Evolutionary conservation across 2,329 filamentous ascomycete species (phyloP), one percentile per base, ranked within the genome.

Genomic region (Clarireedia homoeocarpa): DNA sequence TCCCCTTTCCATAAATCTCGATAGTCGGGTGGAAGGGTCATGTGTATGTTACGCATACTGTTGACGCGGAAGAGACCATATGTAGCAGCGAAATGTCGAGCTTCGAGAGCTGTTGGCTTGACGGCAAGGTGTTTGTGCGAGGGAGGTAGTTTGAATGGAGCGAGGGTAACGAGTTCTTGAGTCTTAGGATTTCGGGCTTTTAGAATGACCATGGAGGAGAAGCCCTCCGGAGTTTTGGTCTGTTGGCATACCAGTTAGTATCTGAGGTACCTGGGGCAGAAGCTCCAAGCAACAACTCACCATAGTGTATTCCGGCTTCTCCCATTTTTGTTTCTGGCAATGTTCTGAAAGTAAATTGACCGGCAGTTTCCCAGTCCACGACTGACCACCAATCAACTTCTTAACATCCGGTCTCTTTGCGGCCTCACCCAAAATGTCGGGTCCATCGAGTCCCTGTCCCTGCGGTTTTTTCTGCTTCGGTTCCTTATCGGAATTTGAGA

Each of bases 351-450:
- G 81, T 66, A 97, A 79, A 69, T 95, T 96, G 61, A 96, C 88
- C 1, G 94, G 94, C 34, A 99, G 76, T 71, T 99, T 99, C 42
- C 94, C 94, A 0, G 94, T 99, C 94, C 94, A 99, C 64, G 91
- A 96, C 57, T 90, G 84, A 49, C 94, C 94, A 44, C 91, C 94
- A 67, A 99, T 95, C 62, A 99, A 76, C 64, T 95, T 89, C 71
- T 86, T 86, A 46, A 80, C 79, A 1, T 84, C 84, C 14, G 81
- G 83, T 63, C 84, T 51, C 53, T 68, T 66, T 10, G 67, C 64
- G 2, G 65, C 63, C 53, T 70, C 68, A 42, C 67, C 68, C 27
- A 61, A 38, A 46, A 67, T 51, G 15, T 57, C 66, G 23, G 65
- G 64, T 17, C 64, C 66, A 56, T 63, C 62, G 2, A 61, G 42